Conservation (phyloP, 2,329 filamentous ascomycete species). For the Penicillium psychrosexuale region DNA sequence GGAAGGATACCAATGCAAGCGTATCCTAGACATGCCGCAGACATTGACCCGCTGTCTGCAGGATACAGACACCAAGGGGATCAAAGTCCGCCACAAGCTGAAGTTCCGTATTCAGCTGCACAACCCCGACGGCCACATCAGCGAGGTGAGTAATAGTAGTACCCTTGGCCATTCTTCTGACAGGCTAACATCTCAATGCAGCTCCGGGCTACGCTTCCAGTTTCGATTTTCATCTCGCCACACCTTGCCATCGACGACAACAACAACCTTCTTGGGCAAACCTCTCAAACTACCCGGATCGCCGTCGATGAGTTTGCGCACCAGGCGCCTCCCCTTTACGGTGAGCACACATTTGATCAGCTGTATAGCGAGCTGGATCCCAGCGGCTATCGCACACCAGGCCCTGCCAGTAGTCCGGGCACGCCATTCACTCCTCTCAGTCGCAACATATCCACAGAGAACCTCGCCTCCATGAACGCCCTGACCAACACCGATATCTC, state of each 20-base stretch:
- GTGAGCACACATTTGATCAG: conserved; percentile 82
- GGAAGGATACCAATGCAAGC: conserved; percentile 60
- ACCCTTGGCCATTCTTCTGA: neutral
- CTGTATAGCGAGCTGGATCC: conserved; percentile 84
- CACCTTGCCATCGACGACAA: conserved; percentile 85
- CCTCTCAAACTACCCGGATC: conserved; percentile 49
- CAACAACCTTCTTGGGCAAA: conserved; percentile 69
- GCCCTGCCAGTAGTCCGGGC: conserved; percentile 63
- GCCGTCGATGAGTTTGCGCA: conserved; percentile 56
- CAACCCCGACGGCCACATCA: conserved; percentile 92
- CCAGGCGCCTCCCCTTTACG: conserved; percentile 87
- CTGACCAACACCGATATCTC: conserved; percentile 55
- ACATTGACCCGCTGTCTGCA: conserved; percentile 80
- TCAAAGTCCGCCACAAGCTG: conserved; percentile 90
- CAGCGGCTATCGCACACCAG: conserved; percentile 76
- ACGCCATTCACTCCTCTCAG: conserved; percentile 71
- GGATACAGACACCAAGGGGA: conserved; percentile 81
- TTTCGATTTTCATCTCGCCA: conserved; percentile 93
- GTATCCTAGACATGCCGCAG: conserved; percentile 68
- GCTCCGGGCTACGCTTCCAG: conserved; percentile 83
- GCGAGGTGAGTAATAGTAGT: conserved; percentile 60
- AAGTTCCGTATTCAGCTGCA: conserved; percentile 86
- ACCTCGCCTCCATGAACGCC: conserved; percentile 62
- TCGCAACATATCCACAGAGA: conserved; percentile 75
- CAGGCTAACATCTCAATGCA: conserved; percentile 33